These are phyloP conservation scores for Rhynchospora pubera DNA, from an alignment of 176 grass and related monocot genomes.

Conservation along the genomic window DNA sequence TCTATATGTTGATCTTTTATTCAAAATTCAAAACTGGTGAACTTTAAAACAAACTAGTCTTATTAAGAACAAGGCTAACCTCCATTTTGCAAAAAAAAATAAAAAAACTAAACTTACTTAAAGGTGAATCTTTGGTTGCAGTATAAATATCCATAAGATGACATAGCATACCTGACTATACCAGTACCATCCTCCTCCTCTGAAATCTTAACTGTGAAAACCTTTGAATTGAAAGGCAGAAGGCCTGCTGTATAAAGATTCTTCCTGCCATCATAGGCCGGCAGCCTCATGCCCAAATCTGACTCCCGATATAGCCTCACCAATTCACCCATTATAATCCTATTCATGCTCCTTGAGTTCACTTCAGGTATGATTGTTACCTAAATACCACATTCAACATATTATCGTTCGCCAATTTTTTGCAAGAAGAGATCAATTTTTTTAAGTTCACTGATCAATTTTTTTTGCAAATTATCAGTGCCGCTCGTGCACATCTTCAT, in stretches of 20 bases:
- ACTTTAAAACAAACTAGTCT: neutral
- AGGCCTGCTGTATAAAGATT: slow-evolving; percentile 82
- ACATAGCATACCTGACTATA: slow-evolving; percentile 40
- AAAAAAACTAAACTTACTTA: neutral
- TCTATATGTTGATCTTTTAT: neutral
- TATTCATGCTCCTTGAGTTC: slow-evolving; percentile 61
- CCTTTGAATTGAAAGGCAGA: slow-evolving; percentile 66
- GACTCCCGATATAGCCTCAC: slow-evolving; percentile 66
- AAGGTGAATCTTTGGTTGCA: neutral
- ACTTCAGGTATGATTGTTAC: slow-evolving; percentile 90
- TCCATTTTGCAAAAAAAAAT: neutral
- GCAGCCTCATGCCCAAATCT: slow-evolving; percentile 66
- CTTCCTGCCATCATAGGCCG: slow-evolving; percentile 92
- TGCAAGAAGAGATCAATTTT: neutral
- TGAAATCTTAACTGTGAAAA: slow-evolving; percentile 70
- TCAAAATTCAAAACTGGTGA: slow-evolving; percentile 1
- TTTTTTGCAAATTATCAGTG: neutral
- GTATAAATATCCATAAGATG: neutral
- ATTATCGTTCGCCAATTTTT: neutral
- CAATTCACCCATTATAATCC: slow-evolving; percentile 72
- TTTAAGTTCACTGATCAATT: neutral
- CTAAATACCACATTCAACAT: slow-evolving; percentile 25
- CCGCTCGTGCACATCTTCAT: too few relatives aligned
- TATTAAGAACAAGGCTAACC: neutral
- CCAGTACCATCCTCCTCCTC: slow-evolving; percentile 61